Evolutionary conservation across 73 alveolate species (phyloP).

Genomic region (Blepharisma stoltei): DNA sequence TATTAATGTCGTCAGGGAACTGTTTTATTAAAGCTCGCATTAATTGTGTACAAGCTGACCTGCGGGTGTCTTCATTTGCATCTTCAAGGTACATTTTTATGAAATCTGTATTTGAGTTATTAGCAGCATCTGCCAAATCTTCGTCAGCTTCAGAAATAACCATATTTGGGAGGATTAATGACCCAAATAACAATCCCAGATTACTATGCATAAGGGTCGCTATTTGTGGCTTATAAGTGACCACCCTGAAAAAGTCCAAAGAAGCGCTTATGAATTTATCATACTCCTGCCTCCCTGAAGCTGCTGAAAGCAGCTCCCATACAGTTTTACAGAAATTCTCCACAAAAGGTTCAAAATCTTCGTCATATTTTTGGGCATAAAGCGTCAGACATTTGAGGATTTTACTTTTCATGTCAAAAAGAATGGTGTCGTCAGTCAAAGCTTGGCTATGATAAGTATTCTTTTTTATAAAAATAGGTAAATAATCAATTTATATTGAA

Average conservation of each 20-base stretch:
- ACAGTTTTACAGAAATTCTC: slow-evolving; percentile 11
- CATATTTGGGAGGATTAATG: slow-evolving; percentile 12
- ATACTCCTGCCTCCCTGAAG: slow-evolving; percentile 1
- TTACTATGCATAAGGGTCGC: slow-evolving; percentile 16
- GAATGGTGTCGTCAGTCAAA: neutral
- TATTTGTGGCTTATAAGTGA: slow-evolving; percentile 15
- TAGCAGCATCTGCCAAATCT: neutral
- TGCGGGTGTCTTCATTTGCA: slow-evolving; percentile 29
- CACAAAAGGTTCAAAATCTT: slow-evolving; percentile 22
- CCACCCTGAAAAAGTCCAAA: slow-evolving; percentile 23
- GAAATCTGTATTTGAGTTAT: neutral
- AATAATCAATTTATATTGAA: too few relatives aligned
- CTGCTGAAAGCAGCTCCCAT: slow-evolving; percentile 23
- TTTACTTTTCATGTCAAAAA: neutral
- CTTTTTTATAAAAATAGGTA: too few relatives aligned
- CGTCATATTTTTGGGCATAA: slow-evolving; percentile 24
- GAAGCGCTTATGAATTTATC: slow-evolving; percentile 6
- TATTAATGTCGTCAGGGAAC: slow-evolving; percentile 12
- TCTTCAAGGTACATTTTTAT: slow-evolving; percentile 17
- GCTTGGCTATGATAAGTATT: neutral
- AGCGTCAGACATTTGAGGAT: slow-evolving; percentile 13
- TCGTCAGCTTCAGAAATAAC: slow-evolving; percentile 6
- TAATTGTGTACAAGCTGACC: slow-evolving; percentile 15
- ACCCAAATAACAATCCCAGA: neutral
- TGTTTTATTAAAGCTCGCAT: slow-evolving; percentile 19